A percentile compares a stretch with the other conserved stretches of the same genome.
These are phyloP conservation scores for Kalmusia sp. DNA, from an alignment of 2,329 filamentous ascomycete genomes.

Conservation along the genomic window DNA sequence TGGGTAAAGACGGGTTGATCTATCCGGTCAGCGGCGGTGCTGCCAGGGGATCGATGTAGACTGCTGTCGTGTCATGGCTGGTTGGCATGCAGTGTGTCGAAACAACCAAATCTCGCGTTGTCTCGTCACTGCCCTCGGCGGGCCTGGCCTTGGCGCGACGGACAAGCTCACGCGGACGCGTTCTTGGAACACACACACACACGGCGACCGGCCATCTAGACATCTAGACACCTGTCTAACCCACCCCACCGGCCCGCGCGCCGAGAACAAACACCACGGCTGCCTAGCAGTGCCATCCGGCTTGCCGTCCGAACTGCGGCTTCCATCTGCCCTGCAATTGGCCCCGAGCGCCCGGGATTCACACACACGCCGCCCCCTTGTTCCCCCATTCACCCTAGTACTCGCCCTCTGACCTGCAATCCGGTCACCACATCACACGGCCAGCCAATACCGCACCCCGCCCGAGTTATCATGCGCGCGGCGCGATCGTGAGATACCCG, in stretches of 20 bases:
- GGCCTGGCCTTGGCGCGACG: neutral
- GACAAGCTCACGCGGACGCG: neutral
- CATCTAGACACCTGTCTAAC: too few species aligned
- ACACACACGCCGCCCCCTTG: neutral
- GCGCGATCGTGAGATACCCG: slow-evolving; percentile 7
- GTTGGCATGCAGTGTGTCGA: neutral
- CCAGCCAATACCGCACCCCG: slow-evolving; percentile 5
- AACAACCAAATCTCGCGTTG: neutral
- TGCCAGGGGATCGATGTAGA: neutral
- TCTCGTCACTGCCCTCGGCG: neutral
- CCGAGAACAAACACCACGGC: too few species aligned
- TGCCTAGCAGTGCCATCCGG: too few species aligned
- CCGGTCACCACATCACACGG: neutral
- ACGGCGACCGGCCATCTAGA: too few species aligned
- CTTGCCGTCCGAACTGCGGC: too few species aligned
- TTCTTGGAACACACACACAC: too few species aligned
- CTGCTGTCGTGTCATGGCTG: slow-evolving; percentile 6
- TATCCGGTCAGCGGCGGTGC: neutral
- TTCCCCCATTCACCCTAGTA: neutral
- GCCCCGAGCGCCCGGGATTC: too few species aligned
- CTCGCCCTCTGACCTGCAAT: neutral
- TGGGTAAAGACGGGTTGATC: neutral
- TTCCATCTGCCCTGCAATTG: too few species aligned
- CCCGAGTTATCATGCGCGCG: neutral
- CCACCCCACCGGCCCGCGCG: too few species aligned